These are phyloP conservation scores for Fusarium fujikuroi DNA, from an alignment of 2,329 filamentous ascomycete genomes.

Conservation along the genomic window DNA sequence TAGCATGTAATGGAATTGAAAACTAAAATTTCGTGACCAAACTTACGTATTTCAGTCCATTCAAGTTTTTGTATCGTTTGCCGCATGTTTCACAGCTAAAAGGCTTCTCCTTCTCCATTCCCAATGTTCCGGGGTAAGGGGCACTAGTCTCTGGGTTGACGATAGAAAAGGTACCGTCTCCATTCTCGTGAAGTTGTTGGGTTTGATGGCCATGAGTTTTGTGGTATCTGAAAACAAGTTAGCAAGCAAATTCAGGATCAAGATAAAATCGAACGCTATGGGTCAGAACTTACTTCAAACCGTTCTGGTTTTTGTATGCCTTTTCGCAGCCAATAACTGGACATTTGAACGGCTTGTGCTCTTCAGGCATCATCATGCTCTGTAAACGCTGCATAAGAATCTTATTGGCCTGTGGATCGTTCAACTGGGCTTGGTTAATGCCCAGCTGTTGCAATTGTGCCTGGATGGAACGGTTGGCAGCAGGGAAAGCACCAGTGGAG, in stretches of 20 bases:
- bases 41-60: conserved; percentile 92
- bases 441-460: conserved; percentile 78
- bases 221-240: conserved; percentile 65
- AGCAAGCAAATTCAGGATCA: conserved; percentile 3
- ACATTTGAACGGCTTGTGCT: conserved; percentile 97
- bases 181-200: conserved; percentile 95
- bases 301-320: conserved; percentile 99
- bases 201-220: conserved; percentile 93
- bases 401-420: conserved; percentile 78
- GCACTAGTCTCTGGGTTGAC: conserved; percentile 95
- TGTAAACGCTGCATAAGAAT: conserved; percentile 67
- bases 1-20: conserved; percentile 39
- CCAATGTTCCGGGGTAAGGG: conserved; percentile 93
- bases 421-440: conserved; percentile 79
- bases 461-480: conserved; percentile 71
- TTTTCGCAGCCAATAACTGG: conserved; percentile 99
- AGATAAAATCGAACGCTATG: neutral
- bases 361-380: conserved; percentile 78
- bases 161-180: conserved; percentile 97
- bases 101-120: conserved; percentile 99
- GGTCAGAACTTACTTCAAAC: conserved; percentile 79
- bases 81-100: conserved; percentile 97
- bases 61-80: conserved; percentile 99
- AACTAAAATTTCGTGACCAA: conserved; percentile 13
- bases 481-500: conserved; percentile 78